Conservation (phyloP, 2,329 filamentous ascomycete species). For the Penicillium crustosum region DNA sequence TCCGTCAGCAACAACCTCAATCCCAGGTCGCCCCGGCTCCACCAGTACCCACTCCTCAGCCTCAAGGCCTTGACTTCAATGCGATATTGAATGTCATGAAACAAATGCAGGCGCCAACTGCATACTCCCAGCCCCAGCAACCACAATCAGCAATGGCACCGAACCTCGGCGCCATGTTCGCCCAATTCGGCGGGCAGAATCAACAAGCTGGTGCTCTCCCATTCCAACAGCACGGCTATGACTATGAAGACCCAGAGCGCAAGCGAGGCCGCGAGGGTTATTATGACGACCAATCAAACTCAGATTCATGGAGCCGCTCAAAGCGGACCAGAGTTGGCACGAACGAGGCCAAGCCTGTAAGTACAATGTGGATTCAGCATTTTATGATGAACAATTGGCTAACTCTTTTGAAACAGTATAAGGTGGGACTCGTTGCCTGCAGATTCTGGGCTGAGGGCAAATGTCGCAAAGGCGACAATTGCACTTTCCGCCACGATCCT, state of each 20-base stretch:
- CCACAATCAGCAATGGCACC: slow-evolving; percentile 33
- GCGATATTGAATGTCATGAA: slow-evolving; percentile 43
- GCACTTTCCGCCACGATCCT: slow-evolving; percentile 52
- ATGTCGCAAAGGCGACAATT: slow-evolving; percentile 54
- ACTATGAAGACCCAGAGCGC: slow-evolving; percentile 44
- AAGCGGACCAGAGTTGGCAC: slow-evolving; percentile 34
- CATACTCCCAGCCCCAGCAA: slow-evolving; percentile 27
- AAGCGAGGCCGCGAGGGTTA: slow-evolving; percentile 40
- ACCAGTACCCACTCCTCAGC: slow-evolving; percentile 24
- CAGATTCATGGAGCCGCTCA: slow-evolving; percentile 27
- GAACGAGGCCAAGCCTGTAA: slow-evolving; percentile 9
- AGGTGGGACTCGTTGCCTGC: slow-evolving; percentile 49
- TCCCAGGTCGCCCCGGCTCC: slow-evolving; percentile 23
- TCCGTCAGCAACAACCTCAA: slow-evolving; percentile 15
- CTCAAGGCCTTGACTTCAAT: slow-evolving; percentile 39
- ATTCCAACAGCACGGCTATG: slow-evolving; percentile 16
- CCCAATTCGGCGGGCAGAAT: slow-evolving; percentile 31
- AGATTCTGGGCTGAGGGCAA: slow-evolving; percentile 56
- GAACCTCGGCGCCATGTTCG: slow-evolving; percentile 38
- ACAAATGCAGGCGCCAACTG: slow-evolving; percentile 35
- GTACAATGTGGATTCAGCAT: slow-evolving; percentile 29
- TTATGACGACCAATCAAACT: slow-evolving; percentile 35
- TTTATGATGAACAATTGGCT: neutral
- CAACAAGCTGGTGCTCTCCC: slow-evolving; percentile 20
- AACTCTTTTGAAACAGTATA: slow-evolving; percentile 32